Evolutionary conservation across 2,329 filamentous ascomycete species (phyloP), one percentile per base, ranked within the genome.

Genomic region (Elsinoe necatrix): DNA sequence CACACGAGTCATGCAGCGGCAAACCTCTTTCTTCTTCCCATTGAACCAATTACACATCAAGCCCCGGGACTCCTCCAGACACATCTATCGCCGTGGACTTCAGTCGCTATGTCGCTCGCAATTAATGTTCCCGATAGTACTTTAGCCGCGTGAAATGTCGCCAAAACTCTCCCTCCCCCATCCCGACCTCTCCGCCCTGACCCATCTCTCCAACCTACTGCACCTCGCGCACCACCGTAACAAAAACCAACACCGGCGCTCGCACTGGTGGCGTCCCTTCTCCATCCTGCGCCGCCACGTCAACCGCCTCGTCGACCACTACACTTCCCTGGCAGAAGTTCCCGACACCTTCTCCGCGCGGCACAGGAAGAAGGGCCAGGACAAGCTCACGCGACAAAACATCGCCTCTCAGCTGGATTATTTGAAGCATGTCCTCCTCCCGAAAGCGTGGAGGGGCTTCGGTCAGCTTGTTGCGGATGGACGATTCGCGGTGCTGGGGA

Each of bases 201-300:
- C 67, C 27, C 69, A 73, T 57, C 66, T 77, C 66, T 58, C 73
- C 65, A 63, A 79, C 51, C 72, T 91, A 47, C 81, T 96, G 43
- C 77, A 85, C 65, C 80, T 87, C 62, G 81, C 95, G 64, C 81
- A 85, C 70, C 84, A 89, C 68, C 88, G 90, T 65, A 93, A 96
- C 75, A 85, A 84, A 67, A 97, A 96, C 73, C 92, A 97, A 73
- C 92, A 97, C 71, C 84, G 84, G 56, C 77, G 80, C 60, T 80
- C 84, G 27, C 81, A 83, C 67, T 98, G 92, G 92, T 97, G 87
- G 82, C 81, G 83, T 64, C 76, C 75, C 65, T 82, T 96, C 60
- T 79, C 79, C 55, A 78, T 85, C 61, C 78, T 96, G 61, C 83
- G 88, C 34, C 85, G 87, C 47, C 78, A 83, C 57, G 69, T 86